These are phyloP conservation scores for Cutaneotrichosporon dermatis DNA, from an alignment of 1,284 basidiomycete genomes.

Conservation along the genomic window DNA sequence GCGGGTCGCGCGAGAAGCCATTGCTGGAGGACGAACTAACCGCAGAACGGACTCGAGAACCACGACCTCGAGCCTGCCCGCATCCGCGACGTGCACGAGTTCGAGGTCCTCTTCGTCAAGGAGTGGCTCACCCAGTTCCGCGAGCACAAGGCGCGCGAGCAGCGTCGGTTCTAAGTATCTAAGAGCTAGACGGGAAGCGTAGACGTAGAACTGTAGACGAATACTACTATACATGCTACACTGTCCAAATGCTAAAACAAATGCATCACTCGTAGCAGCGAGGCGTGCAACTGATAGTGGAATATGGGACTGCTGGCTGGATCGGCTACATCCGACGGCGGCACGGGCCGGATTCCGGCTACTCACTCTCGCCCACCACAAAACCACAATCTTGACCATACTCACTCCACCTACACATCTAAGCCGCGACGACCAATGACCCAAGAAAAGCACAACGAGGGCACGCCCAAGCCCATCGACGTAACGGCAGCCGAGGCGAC, in stretches of 20 bases:
- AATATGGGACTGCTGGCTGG: too few relatives aligned
- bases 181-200: too few relatives aligned
- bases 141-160: constrained; percentile 11
- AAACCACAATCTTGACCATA: neutral
- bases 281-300: too few relatives aligned
- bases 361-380: too few relatives aligned
- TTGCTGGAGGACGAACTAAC: neutral
- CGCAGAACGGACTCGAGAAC: constrained; percentile 66
- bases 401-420: neutral
- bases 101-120: constrained; percentile 74
- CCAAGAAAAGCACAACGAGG: too few relatives aligned
- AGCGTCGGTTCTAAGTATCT: too few relatives aligned
- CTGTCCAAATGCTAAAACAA: too few relatives aligned
- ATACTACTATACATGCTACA: too few relatives aligned
- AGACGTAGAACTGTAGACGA: too few relatives aligned
- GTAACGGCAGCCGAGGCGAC: constrained; percentile 25
- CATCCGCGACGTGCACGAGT: constrained; percentile 73
- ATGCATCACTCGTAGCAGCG: neutral
- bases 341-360: too few relatives aligned
- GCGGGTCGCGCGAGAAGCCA: too few relatives aligned
- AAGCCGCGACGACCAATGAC: neutral
- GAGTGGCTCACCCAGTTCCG: constrained; percentile 71
- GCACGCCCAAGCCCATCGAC: neutral
- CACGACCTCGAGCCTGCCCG: constrained; percentile 65
- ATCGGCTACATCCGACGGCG: neutral